Conservation (phyloP, 805 yeast genomes). For the Maudiozyma saulgeensis region DNA sequence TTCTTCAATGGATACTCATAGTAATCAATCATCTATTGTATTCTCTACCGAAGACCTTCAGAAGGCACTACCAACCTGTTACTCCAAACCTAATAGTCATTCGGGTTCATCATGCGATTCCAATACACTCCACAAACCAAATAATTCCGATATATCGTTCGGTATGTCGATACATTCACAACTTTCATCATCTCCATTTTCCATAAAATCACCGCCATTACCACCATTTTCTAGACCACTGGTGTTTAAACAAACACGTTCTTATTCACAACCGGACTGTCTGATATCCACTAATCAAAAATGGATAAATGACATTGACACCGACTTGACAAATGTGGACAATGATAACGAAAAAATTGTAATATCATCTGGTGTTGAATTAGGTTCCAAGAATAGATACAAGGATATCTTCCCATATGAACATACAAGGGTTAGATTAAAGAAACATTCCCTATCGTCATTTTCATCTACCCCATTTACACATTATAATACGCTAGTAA, state of each 20-base stretch:
- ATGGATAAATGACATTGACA: slow-evolving; percentile 11
- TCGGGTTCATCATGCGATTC: neutral
- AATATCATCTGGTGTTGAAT: slow-evolving; percentile 69
- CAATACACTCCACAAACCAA: slow-evolving; percentile 1
- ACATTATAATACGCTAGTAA: neutral
- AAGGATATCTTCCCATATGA: slow-evolving; percentile 83
- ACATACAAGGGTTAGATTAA: slow-evolving; percentile 66
- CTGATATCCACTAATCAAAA: slow-evolving; percentile 1
- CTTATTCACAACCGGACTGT: slow-evolving; percentile 17
- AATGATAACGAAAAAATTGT: slow-evolving; percentile 25
- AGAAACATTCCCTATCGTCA: slow-evolving; percentile 11
- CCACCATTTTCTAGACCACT: slow-evolving; percentile 1
- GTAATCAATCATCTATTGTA: slow-evolving; percentile 1
- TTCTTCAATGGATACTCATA: slow-evolving; percentile 3
- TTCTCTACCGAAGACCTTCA: neutral
- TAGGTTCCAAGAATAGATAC: slow-evolving; percentile 75
- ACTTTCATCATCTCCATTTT: neutral
- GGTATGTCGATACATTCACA: neutral
- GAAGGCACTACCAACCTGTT: neutral
- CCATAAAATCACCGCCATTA: neutral
- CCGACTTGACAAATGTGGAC: slow-evolving; percentile 12
- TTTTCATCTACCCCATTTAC: neutral
- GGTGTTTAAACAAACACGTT: slow-evolving; percentile 9
- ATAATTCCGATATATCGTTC: slow-evolving; percentile 3
- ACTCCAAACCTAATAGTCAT: neutral